Conservation (phyloP, 2,329 filamentous ascomycete species). For the Esteya vermicola region DNA sequence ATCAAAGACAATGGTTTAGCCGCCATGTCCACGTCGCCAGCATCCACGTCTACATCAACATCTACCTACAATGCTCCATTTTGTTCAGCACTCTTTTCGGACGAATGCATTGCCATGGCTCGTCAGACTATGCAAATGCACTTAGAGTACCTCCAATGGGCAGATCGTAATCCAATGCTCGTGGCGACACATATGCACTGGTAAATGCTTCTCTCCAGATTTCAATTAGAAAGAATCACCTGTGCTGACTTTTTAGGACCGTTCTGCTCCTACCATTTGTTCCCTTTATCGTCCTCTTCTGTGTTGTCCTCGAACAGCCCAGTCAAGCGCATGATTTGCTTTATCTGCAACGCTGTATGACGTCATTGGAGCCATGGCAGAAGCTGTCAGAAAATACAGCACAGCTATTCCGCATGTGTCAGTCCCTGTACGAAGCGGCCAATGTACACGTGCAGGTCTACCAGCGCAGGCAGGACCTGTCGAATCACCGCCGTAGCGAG, state of each 20-base stretch:
- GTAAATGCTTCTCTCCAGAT: conserved; percentile 22
- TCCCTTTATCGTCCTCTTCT: conserved; percentile 46
- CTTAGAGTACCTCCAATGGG: conserved; percentile 13
- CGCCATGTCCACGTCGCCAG: no score
- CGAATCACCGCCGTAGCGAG: no score
- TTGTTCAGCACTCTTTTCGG: conserved; percentile 7
- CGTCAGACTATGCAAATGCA: conserved; percentile 29
- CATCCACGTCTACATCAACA: no score
- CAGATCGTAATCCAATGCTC: conserved; percentile 23
- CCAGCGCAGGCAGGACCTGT: background rate
- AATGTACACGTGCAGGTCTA: conserved; percentile 38
- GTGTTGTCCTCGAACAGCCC: conserved; percentile 39
- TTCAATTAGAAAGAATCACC: background rate
- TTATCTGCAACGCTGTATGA: conserved; percentile 40
- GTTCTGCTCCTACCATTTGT: conserved; percentile 42
- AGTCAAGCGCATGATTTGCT: conserved; percentile 39
- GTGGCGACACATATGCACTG: conserved; percentile 34
- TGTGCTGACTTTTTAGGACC: conserved; percentile 23
- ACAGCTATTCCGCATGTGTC: conserved; percentile 47
- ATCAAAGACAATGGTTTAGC: conserved; percentile 16
- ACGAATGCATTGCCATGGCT: conserved; percentile 34
- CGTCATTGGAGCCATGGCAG: conserved; percentile 36
- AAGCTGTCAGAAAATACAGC: conserved; percentile 42
- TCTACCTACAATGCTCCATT: no score
- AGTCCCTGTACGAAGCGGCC: conserved; percentile 46